Percentiles rank a stretch among this genome's conserved stretches.
These are phyloP conservation scores for Yarrowia osloensis DNA, from an alignment of 805 yeast genomes.

Conservation along the genomic window DNA sequence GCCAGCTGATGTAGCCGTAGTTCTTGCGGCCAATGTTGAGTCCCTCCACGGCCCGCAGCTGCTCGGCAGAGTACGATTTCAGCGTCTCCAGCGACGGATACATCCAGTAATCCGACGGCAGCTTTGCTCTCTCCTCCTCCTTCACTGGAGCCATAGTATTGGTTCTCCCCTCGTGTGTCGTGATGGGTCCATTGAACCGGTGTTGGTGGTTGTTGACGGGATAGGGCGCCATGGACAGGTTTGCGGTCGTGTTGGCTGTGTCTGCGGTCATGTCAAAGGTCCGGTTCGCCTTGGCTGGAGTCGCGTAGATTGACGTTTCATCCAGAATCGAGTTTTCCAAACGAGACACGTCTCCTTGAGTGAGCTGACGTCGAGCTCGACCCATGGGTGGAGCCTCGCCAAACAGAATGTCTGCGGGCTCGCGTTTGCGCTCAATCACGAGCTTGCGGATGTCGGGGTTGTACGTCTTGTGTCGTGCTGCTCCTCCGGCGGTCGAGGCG, in stretches of 20 bases:
- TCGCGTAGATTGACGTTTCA: not conserved
- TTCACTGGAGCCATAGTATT: slow-evolving; percentile 32
- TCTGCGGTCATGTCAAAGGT: not conserved
- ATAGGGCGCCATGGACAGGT: slow-evolving; percentile 11
- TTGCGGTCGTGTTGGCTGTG: not conserved
- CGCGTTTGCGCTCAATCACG: slow-evolving; percentile 13
- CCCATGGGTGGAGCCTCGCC: slow-evolving; percentile 12
- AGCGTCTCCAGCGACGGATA: slow-evolving; percentile 70
- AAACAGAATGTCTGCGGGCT: slow-evolving; percentile 9
- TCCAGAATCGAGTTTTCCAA: not conserved
- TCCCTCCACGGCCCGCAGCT: slow-evolving; percentile 59
- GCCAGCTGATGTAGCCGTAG: slow-evolving; percentile 70
- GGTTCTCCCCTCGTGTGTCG: not conserved
- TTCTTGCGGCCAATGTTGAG: slow-evolving; percentile 73
- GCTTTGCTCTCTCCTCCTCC: not conserved
- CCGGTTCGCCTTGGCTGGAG: not conserved
- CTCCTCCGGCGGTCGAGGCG: slow-evolving; percentile 1
- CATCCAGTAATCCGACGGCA: slow-evolving; percentile 66
- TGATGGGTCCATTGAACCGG: slow-evolving; percentile 20
- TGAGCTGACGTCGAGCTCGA: not conserved
- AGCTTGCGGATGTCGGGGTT: slow-evolving; percentile 24
- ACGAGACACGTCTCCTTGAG: not conserved
- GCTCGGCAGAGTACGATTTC: slow-evolving; percentile 54
- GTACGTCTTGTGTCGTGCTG: slow-evolving; percentile 19
- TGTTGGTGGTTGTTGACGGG: slow-evolving; percentile 1